These are phyloP conservation scores for Marsdenia floribunda DNA, from an alignment of 257 asterid genomes.

Conservation along the genomic window DNA sequence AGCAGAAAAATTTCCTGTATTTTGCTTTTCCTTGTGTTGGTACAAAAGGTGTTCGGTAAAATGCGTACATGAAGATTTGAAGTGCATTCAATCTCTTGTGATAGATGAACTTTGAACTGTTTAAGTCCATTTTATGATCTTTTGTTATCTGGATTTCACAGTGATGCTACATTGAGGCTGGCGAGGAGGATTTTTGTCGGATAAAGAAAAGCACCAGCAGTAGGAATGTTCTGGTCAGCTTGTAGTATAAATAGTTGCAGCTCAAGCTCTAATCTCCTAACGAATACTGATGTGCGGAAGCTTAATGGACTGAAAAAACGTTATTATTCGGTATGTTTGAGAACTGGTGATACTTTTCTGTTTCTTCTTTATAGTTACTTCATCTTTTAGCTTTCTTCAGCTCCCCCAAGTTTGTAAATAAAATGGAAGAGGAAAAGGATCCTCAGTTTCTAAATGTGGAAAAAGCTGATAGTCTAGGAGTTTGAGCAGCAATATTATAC, in stretches of 20 bases:
- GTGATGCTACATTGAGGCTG: slow-evolving; percentile 11
- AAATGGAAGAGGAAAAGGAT: neutral
- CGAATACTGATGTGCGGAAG: slow-evolving; percentile 1
- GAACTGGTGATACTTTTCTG: neutral
- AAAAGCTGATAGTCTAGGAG: neutral
- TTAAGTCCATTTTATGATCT: neutral
- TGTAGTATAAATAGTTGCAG: slow-evolving; percentile 1
- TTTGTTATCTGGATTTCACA: slow-evolving; percentile 1
- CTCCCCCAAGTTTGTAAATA: too few relatives aligned
- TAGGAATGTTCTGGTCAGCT: slow-evolving; percentile 17
- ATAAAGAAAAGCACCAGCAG: neutral
- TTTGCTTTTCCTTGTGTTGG: neutral
- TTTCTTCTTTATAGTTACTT: slow-evolving; percentile 3
- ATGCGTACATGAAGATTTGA: slow-evolving; percentile 3
- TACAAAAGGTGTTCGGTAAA: neutral
- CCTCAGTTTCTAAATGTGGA: too few relatives aligned
- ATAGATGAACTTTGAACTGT: neutral
- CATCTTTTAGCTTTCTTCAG: neutral
- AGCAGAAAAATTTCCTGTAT: neutral
- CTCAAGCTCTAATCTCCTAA: slow-evolving; percentile 6
- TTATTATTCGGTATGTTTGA: slow-evolving; percentile 15
- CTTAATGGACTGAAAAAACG: neutral
- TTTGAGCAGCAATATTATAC: neutral
- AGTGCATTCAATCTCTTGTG: neutral
- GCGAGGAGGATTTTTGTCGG: neutral